Evolutionary conservation across 1,284 basidiomycete genomes (phyloP).

Genomic region (Sanguinoderma infundibulare): DNA sequence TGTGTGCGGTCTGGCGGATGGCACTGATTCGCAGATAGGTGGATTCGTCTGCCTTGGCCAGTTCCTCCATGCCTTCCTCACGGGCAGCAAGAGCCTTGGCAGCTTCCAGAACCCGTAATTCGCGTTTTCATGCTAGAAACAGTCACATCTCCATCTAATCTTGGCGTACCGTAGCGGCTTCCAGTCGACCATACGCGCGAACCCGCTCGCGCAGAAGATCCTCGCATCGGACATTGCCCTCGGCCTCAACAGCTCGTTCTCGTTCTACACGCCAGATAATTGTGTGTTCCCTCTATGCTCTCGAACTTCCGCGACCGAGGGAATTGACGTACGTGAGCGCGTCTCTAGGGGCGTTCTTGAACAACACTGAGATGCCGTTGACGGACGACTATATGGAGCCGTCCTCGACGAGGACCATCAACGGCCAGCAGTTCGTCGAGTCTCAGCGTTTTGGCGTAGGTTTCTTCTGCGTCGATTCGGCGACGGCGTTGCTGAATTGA

Average conservation of each 20-base stretch:
- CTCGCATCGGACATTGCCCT: conserved; percentile 53
- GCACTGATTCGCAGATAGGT: conserved; percentile 39
- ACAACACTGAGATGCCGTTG: conserved; percentile 50
- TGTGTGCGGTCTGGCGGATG: background rate
- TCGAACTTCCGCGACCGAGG: no score
- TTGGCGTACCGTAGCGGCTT: conserved; percentile 46
- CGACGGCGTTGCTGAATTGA: background rate
- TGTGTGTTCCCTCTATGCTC: conserved; percentile 38
- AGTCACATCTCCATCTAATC: background rate
- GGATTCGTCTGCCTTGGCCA: conserved; percentile 65
- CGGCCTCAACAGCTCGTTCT: conserved; percentile 40
- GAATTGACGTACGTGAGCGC: background rate
- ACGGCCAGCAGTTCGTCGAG: conserved; percentile 53
- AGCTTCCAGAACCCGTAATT: conserved; percentile 54
- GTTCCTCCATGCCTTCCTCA: conserved; percentile 62
- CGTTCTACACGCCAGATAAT: conserved; percentile 54
- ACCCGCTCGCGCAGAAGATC: conserved; percentile 60
- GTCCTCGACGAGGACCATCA: conserved; percentile 47
- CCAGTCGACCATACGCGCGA: conserved; percentile 55
- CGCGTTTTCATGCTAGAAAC: background rate
- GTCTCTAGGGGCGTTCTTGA: conserved; percentile 50
- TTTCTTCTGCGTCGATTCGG: background rate
- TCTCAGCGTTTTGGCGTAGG: conserved; percentile 61
- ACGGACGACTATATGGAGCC: conserved; percentile 57
- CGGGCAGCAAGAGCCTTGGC: conserved; percentile 43